Conservation (phyloP, 257 asterid species). For the Solanum tarapatanum region DNA sequence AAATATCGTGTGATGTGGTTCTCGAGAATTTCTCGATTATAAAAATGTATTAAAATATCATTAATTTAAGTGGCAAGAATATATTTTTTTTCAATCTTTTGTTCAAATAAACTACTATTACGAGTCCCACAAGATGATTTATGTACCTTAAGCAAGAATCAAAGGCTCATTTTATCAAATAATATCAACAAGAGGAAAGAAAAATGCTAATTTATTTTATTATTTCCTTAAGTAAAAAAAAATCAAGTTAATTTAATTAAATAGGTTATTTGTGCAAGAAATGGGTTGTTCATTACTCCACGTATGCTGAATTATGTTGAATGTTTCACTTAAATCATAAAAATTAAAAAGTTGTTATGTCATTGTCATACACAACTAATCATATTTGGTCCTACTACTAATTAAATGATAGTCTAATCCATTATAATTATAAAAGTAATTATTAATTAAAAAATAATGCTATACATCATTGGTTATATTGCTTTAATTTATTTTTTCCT, state of each 20-base stretch:
- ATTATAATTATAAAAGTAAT: background rate
- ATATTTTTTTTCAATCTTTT: background rate
- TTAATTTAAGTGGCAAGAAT: background rate
- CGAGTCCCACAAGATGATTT: background rate
- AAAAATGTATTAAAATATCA: too few species aligned
- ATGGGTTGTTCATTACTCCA: conserved; percentile 1
- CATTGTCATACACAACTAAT: conserved; percentile 20
- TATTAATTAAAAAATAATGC: background rate
- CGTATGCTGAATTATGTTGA: background rate
- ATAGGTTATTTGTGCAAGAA: background rate
- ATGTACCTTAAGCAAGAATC: background rate
- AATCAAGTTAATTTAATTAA: background rate
- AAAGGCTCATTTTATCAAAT: background rate
- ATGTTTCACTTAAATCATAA: background rate
- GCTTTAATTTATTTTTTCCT: background rate
- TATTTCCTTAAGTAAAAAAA: too few species aligned
- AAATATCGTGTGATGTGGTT: too few species aligned
- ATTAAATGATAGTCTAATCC: background rate
- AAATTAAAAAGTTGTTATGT: conserved; percentile 12
- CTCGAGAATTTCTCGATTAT: too few species aligned
- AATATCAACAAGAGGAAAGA: background rate
- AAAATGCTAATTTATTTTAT: too few species aligned
- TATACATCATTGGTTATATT: background rate
- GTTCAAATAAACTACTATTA: background rate
- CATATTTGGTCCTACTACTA: background rate